Base-by-base conservation (phyloP, 2,329 filamentous ascomycete genomes). In the Trematosphaeria pertusa region DNA sequence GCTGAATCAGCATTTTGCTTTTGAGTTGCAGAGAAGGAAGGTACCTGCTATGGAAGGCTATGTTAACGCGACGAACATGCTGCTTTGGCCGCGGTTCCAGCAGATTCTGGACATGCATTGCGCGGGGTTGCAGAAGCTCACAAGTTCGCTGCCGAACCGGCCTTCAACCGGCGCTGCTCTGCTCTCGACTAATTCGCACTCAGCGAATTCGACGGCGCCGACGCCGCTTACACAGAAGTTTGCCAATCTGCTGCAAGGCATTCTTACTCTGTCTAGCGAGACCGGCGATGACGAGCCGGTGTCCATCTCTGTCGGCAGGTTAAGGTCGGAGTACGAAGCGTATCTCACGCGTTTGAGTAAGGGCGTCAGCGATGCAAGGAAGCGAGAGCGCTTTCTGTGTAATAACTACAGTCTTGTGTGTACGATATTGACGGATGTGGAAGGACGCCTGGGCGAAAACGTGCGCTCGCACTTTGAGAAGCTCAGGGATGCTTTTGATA, bases 391-490 rank as follows among this genome's bases (percentile, higher is more conserved):
- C 34, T 97, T 97, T 67, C 72, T 99, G 62, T 94, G 89, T 67
- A 99, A 97, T 69, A 99, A 99, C 71, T 97, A 96, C 72, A 95
- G 90, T 43, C 78, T 99, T 54, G 83, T 99, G n/a, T 79, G 91
- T 62, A 97, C 94, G 9, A 97, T 99, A 52, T 88, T 99, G 47
- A 77, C 74, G 20, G 78, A 93, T 61, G 81, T 84, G 4, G 79
- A 81, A 9, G 90, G 90, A 3, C 89, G 89, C 69, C 70, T 93
- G 63, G 84, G 88, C 1, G 75, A 77, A 18, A 91, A 96, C 64
- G 86, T 93, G 70, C 86, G 87, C 72, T 79, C 78, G 58, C 83
- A 91, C 72, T 92, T 94, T 68, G 87, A 88, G 65, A 77, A 77
- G 43, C 69, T 91, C 57, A 73, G 69, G 58, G 74, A 76, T 48